Conservation (phyloP, 257 asterid species). For the Anisodus tanguticus region DNA sequence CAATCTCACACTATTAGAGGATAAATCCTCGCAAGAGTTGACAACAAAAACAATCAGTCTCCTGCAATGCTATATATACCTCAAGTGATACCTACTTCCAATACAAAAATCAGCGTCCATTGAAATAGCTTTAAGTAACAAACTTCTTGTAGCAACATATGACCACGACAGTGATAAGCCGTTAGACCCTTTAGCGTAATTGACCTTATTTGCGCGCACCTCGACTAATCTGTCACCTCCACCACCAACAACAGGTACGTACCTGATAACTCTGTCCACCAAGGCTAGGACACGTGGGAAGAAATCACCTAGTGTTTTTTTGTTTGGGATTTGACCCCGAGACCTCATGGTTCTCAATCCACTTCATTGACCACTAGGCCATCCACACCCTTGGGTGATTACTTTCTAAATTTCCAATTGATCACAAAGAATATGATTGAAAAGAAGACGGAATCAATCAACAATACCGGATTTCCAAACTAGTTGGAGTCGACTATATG, state of each 20-base stretch:
- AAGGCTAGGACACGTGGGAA: too few relatives aligned
- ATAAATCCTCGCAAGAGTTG: neutral
- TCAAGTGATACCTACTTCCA: slow-evolving; percentile 15
- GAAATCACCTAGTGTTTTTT: too few relatives aligned
- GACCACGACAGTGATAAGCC: slow-evolving; percentile 17
- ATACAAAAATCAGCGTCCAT: neutral
- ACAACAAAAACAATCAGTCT: slow-evolving; percentile 3
- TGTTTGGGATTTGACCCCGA: too few relatives aligned
- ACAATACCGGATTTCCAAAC: neutral
- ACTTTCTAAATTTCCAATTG: neutral
- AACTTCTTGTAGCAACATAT: neutral
- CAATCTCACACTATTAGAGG: neutral
- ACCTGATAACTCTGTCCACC: too few relatives aligned
- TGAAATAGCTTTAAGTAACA: slow-evolving; percentile 19
- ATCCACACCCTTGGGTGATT: too few relatives aligned
- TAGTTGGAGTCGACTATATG: neutral
- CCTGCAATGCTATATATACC: neutral
- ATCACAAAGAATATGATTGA: neutral
- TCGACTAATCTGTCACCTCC: too few relatives aligned
- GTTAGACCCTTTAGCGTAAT: neutral
- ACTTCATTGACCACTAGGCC: too few relatives aligned
- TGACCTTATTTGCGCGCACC: neutral
- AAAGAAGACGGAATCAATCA: neutral
- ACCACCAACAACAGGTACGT: too few relatives aligned
- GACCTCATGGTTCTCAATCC: too few relatives aligned